These are phyloP conservation scores for Coniochaeta prunicola DNA, from an alignment of 2,329 filamentous ascomycete species.

Conservation along the genomic window DNA sequence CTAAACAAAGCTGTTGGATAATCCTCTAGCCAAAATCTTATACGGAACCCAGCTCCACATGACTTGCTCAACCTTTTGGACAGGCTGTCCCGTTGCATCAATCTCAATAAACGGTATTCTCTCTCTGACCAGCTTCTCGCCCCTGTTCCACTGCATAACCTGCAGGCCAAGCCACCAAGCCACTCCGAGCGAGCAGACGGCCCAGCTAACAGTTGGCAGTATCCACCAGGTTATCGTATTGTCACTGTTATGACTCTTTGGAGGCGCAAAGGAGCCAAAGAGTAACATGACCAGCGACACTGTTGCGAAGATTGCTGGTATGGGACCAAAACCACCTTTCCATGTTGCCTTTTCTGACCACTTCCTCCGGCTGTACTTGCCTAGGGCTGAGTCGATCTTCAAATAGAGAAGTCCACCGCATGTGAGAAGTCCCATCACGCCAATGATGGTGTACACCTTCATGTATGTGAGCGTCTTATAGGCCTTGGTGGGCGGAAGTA, in stretches of 20 bases:
- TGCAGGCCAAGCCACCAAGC: background rate
- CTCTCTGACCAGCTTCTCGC: background rate
- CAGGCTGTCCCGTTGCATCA: background rate
- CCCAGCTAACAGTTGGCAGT: background rate
- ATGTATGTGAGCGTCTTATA: conserved; percentile 19
- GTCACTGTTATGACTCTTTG: background rate
- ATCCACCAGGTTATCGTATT: background rate
- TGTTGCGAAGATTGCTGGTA: background rate
- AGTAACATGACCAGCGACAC: background rate
- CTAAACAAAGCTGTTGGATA: background rate
- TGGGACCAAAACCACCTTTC: background rate
- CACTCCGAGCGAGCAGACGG: background rate
- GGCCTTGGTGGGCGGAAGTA: conserved; percentile 2
- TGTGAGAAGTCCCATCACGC: conserved; percentile 6
- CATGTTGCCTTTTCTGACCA: background rate
- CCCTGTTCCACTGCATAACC: background rate
- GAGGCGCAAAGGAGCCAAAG: background rate
- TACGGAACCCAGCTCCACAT: background rate
- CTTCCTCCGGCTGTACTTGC: background rate
- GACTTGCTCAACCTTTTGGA: background rate
- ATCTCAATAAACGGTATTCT: background rate
- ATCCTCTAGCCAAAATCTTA: background rate
- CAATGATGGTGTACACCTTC: conserved; percentile 13
- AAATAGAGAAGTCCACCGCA: conserved; percentile 4
- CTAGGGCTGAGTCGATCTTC: background rate